Base-by-base conservation (phyloP, 202 grass and related monocot genomes). In the Cymbopogon flexuosus region DNA sequence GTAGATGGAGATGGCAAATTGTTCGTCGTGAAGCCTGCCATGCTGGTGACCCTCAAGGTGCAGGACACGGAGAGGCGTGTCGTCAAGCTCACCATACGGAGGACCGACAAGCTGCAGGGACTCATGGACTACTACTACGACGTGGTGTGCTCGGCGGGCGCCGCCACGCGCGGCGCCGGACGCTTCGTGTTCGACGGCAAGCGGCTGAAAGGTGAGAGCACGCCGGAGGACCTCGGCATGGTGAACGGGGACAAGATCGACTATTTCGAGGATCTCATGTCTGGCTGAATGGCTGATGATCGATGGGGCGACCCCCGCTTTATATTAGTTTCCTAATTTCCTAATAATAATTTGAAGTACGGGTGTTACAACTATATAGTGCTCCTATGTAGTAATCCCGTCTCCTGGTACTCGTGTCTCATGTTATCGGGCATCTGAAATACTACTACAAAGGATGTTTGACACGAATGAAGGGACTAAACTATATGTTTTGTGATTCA, bases 111-210 rank as follows among this genome's bases (percentile, higher is more conserved):
- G 72, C 51, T 75, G 72, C 72, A 59, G 52, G 52, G 7, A n/a
- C 72, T 75, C 5, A 59, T 75, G 72, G 72, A 75, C 52, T 5
- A 75, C 72, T 75, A 40, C 52, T 40, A 40, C 52, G n/a, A 58
- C 33, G 10, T 75, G 72, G 33, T 75, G 33, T 23, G 30, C 5
- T 4, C 19, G 11, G 41, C 2, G 12, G 59, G 23, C 10, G 49
- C 10, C 23, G 59, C 3, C 30, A 34, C 3, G 18, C 49, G 52
- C 72, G 33, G 51, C 5, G 72, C 21, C 11, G 72, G 72, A 11
- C 33, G 52, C 11, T 75, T 75, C 72, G 16, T 75, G n/a, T 75
- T 75, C 51, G 52, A 75, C 13, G 52, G 72, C 5, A 24, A 2
- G 34, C 51, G 52, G 34, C n/a, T 75, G 2, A 59, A 75, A 6